A percentile compares a stretch with the other conserved stretches of the same genome.
These are phyloP conservation scores for Ophiostoma himal-ulmi DNA, from an alignment of 2,329 filamentous ascomycete genomes.

Conservation along the genomic window DNA sequence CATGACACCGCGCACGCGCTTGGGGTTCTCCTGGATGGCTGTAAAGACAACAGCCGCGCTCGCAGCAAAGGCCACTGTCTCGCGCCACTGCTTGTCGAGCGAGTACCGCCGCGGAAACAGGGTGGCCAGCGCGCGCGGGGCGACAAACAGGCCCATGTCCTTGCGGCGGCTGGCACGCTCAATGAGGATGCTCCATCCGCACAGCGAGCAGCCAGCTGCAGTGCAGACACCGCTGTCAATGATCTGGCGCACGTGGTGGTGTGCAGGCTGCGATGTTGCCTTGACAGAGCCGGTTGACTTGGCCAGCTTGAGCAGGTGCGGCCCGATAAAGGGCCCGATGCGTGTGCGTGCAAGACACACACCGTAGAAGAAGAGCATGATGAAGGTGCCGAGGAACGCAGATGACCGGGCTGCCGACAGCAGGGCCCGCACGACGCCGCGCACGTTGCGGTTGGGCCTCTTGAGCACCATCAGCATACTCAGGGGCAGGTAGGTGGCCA, in stretches of 20 bases:
- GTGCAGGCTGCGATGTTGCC: background rate
- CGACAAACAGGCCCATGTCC: constrained; percentile 75
- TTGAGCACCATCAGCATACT: constrained; percentile 59
- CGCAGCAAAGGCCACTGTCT: constrained; percentile 59
- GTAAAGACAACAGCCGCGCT: constrained; percentile 68
- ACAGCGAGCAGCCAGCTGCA: constrained; percentile 63
- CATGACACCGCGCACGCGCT: constrained; percentile 61
- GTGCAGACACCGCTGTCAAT: constrained; percentile 64
- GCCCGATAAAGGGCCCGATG: constrained; percentile 57
- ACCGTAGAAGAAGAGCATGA: constrained; percentile 76
- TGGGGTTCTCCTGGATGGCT: constrained; percentile 56
- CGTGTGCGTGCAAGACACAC: constrained; percentile 72
- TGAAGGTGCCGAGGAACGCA: constrained; percentile 70
- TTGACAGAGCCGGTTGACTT: background rate
- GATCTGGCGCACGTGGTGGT: constrained; percentile 38
- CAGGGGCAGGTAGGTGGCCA: constrained; percentile 70
- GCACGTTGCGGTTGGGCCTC: constrained; percentile 33
- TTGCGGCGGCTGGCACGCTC: constrained; percentile 61
- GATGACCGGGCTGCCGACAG: constrained; percentile 55
- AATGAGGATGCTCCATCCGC: constrained; percentile 75
- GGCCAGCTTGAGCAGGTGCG: background rate
- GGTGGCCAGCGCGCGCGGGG: constrained; percentile 69
- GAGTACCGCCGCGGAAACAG: constrained; percentile 65
- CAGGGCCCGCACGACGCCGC: constrained; percentile 38
- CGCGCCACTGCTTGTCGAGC: constrained; percentile 57